A percentile compares a stretch with the other conserved stretches of the same genome.
Conservation (phyloP, 371 early-diverging fungal genomes). For the Dinochytrium kinnereticum region DNA sequence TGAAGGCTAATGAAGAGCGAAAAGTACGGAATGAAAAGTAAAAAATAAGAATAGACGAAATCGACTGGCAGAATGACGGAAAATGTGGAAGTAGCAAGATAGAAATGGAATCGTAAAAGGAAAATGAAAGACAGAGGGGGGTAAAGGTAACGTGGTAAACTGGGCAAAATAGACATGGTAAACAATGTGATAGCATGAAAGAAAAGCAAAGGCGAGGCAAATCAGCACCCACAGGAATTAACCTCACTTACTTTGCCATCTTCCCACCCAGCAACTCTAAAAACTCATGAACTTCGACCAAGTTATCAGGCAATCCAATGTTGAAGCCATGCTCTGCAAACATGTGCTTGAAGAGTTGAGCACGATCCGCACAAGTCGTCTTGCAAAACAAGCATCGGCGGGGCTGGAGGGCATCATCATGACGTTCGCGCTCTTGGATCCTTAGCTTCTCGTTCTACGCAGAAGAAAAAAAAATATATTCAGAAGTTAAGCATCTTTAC, state of each 20-base stretch:
- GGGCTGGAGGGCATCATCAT: constrained; percentile 60
- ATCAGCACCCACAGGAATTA: too few species aligned
- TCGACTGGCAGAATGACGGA: too few species aligned
- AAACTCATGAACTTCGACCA: constrained; percentile 87
- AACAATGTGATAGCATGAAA: too few species aligned
- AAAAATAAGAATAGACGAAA: constrained; percentile 49
- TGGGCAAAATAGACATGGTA: too few species aligned
- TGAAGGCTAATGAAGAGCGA: constrained; percentile 77
- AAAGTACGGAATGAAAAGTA: constrained; percentile 82
- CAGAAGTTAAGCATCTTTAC: too few species aligned
- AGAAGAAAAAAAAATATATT: neutral
- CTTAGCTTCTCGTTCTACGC: constrained; percentile 72
- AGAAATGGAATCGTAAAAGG: too few species aligned
- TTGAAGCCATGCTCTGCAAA: constrained; percentile 92
- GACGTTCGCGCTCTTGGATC: constrained; percentile 80
- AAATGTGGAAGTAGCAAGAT: too few species aligned
- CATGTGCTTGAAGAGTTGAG: constrained; percentile 79
- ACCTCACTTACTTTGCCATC: constrained; percentile 62
- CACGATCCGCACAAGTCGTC: constrained; percentile 65
- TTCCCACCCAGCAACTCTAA: constrained; percentile 79
- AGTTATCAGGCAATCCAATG: constrained; percentile 91
- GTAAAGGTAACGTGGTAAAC: too few species aligned
- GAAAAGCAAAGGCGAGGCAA: too few species aligned
- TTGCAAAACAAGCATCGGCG: constrained; percentile 94
- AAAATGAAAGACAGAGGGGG: too few species aligned